Conservation (phyloP, 2,329 filamentous ascomycete species). For the Trichoderma sp. region DNA sequence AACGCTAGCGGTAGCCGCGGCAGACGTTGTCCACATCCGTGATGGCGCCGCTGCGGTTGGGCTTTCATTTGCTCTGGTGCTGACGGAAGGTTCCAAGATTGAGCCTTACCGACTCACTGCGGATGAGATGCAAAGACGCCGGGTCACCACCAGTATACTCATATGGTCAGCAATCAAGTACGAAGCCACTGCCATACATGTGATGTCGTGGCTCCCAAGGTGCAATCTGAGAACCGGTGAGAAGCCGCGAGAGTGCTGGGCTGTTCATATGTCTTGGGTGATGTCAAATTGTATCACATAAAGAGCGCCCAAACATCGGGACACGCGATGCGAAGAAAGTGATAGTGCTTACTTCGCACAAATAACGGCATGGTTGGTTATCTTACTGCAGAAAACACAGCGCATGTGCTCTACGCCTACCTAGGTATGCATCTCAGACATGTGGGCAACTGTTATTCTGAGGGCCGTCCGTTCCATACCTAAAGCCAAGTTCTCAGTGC, state of each 20-base stretch:
- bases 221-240: too few relatives aligned
- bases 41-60: background rate
- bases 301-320: too few relatives aligned
- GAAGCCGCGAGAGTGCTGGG: too few relatives aligned
- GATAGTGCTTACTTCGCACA: too few relatives aligned
- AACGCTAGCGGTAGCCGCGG: background rate
- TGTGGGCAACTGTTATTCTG: constrained; percentile 3
- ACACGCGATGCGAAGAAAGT: too few relatives aligned
- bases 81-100: constrained; percentile 5
- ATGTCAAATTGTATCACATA: too few relatives aligned
- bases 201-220: too few relatives aligned
- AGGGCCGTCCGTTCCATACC: background rate
- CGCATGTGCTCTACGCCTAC: background rate
- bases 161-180: background rate
- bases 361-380: too few relatives aligned
- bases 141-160: background rate
- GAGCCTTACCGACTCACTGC: background rate
- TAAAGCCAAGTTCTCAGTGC: background rate
- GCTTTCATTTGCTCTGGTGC: constrained; percentile 3
- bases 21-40: background rate
- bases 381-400: background rate
- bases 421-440: background rate
- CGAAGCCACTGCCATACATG: background rate
- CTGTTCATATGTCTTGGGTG: too few relatives aligned
- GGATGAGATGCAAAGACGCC: background rate